phyloP scores from a whole-genome alignment of 164 flowering plant species.

The Nymphaea thermarum region DNA sequence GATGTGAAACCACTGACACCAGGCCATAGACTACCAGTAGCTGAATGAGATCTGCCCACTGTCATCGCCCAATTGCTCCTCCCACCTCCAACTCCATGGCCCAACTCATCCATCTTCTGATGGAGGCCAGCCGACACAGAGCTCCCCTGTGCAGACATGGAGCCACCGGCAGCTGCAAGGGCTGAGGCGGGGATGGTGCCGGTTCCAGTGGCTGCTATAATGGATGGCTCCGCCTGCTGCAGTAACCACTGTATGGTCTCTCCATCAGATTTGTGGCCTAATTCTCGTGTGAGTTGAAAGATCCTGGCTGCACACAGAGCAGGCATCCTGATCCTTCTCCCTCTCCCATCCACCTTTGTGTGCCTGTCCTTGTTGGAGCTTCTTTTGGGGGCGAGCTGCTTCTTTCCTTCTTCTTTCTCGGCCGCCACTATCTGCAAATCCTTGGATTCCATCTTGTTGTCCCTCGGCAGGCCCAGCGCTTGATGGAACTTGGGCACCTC shows the following conservation, averaged over 20 bases:
- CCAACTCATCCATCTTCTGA: slow-evolving; percentile 41
- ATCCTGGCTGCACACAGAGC: slow-evolving; percentile 87
- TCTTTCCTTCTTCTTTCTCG: slow-evolving; percentile 38
- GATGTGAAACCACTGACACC: slow-evolving; percentile 32
- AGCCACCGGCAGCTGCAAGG: slow-evolving; percentile 40
- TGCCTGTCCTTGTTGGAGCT: slow-evolving; percentile 80
- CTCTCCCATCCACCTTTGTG: slow-evolving; percentile 83
- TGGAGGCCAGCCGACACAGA: slow-evolving; percentile 51
- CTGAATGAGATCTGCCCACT: slow-evolving; percentile 31
- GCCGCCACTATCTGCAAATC: slow-evolving; percentile 60
- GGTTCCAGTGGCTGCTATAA: slow-evolving; percentile 70
- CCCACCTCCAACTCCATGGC: slow-evolving; percentile 46
- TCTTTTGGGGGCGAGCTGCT: slow-evolving; percentile 64
- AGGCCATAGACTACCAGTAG: slow-evolving; percentile 49
- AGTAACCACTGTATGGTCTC: slow-evolving; percentile 84
- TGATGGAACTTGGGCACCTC: slow-evolving; percentile 30
- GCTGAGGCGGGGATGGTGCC: slow-evolving; percentile 86
- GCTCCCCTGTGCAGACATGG: slow-evolving; percentile 46
- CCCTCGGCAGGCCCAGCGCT: slow-evolving; percentile 31
- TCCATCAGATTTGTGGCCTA: slow-evolving; percentile 84
- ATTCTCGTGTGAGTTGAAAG: slow-evolving; percentile 71
- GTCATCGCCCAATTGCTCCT: slow-evolving; percentile 42
- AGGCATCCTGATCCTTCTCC: slow-evolving; percentile 83
- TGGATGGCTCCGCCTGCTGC: slow-evolving; percentile 84
- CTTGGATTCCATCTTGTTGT: slow-evolving; percentile 21